Percentiles rank a stretch among this genome's conserved stretches.
Conservation (phyloP, 1,139 yeast genomes). For the Suhomyces kunorum region DNA sequence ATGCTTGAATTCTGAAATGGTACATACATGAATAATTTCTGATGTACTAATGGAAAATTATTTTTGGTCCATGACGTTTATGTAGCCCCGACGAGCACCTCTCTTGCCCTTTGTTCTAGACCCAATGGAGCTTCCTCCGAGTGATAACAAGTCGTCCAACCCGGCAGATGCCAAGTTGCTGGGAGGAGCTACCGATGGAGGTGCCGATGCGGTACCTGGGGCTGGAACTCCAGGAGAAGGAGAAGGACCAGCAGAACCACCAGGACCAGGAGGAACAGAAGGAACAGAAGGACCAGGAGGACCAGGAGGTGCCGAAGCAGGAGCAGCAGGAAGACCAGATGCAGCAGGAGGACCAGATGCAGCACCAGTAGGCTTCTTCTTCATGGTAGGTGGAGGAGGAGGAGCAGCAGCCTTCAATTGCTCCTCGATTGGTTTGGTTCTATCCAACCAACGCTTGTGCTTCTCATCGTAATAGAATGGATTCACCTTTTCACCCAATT, state of each 20-base stretch:
- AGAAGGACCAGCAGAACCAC: conserved; percentile 6
- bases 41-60: conserved; percentile 6
- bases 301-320: conserved; percentile 26
- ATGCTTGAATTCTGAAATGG: too few relatives aligned
- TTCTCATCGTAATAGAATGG: conserved; percentile 77
- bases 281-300: background rate
- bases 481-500: conserved; percentile 67
- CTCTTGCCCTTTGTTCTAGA: conserved; percentile 57
- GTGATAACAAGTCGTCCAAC: conserved; percentile 66
- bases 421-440: conserved; percentile 68
- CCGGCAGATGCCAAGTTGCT: conserved; percentile 48
- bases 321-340: conserved; percentile 25
- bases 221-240: conserved; percentile 10
- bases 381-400: conserved; percentile 72
- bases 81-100: conserved; percentile 73
- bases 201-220: conserved; percentile 8
- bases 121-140: conserved; percentile 43
- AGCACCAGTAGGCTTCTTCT: conserved; percentile 24
- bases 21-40: too few relatives aligned
- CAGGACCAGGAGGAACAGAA: background rate
- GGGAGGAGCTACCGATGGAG: conserved; percentile 16
- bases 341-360: background rate
- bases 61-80: conserved; percentile 65
- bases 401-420: conserved; percentile 60
- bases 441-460: conserved; percentile 84